Conservation (phyloP, 192 early-diverging fungal species). For the Anaeromyces robustus region DNA sequence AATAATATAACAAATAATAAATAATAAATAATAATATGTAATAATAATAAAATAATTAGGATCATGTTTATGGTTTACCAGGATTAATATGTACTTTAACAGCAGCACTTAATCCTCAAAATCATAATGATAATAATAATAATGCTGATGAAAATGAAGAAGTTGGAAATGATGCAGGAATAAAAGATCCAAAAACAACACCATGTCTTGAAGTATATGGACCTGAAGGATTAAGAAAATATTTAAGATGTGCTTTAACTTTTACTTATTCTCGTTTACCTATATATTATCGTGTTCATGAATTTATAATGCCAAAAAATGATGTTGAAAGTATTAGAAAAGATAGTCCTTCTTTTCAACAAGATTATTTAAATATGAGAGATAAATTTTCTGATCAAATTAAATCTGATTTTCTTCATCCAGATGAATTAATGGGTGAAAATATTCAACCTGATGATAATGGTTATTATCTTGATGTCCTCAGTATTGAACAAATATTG, state of each 20-base stretch:
- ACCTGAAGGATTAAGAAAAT: background rate
- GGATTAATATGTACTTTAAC: background rate
- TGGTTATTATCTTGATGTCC: background rate
- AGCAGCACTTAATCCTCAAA: background rate
- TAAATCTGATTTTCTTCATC: background rate
- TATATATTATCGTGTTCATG: background rate
- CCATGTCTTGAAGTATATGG: background rate
- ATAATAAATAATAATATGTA: background rate
- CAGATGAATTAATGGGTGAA: background rate
- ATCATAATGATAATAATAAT: background rate
- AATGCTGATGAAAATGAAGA: no score
- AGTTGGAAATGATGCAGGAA: no score
- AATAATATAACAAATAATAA: no score
- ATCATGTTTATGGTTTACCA: background rate
- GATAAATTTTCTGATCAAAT: background rate
- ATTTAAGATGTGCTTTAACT: background rate
- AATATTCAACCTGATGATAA: background rate
- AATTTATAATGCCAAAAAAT: background rate
- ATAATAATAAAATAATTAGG: background rate
- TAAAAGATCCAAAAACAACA: background rate
- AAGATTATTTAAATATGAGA: background rate
- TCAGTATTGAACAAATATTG: background rate
- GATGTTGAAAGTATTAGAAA: background rate
- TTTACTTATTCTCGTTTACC: background rate
- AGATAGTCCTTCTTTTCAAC: background rate